Base-by-base conservation (phyloP, 345 rosid genomes). In the Anacardium occidentale region DNA sequence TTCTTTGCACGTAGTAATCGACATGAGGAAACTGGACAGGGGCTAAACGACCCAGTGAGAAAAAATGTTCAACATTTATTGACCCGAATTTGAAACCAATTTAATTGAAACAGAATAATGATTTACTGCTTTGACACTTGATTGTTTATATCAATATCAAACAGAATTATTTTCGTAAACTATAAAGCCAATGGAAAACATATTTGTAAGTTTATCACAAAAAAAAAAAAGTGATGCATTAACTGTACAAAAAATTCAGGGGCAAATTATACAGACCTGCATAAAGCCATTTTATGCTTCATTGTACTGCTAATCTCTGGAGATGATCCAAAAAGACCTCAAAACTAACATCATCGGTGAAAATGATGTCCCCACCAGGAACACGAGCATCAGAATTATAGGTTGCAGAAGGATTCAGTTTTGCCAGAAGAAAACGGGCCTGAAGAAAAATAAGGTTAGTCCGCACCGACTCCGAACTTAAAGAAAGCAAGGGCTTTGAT, bases 361-460 rank as follows among this genome's bases (percentile, higher is more conserved):
- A 89, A 68, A 95, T 81, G 70, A 91, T 47, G 74, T 87, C 94
- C 54, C 85, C 92, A 1, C 93, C 90, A 0, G 87, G 79, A 51
- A 75, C 74, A 22, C 81, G 76, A 47, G 81, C 71, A 66, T 84
- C 86, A 0, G 88, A 81, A 75, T 81, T 89, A 59, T 87, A 87
- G 24, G 94, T 87, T 6, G 93, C 84, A 3, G 93, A 92, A 47
- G 99, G 99, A 75, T 95, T 95, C 75, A 95, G 70, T 77, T 91
- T 95, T 22, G 97, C 98, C 67, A 95, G 80, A 71, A 95, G 99
- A 74, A 91, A 95, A 59, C 99, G 96, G 17, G 98, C 99, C 99
- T 95, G 88, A 82, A 61, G 25, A 57, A 9, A 42, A 5, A 63
- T 52, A 53, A 71, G 42, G 40, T 60, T 50, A 71, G 71, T 42